Evolutionary conservation across 352 stramenopile genomes (phyloP).

Genomic region (Globisporangium polare): DNA sequence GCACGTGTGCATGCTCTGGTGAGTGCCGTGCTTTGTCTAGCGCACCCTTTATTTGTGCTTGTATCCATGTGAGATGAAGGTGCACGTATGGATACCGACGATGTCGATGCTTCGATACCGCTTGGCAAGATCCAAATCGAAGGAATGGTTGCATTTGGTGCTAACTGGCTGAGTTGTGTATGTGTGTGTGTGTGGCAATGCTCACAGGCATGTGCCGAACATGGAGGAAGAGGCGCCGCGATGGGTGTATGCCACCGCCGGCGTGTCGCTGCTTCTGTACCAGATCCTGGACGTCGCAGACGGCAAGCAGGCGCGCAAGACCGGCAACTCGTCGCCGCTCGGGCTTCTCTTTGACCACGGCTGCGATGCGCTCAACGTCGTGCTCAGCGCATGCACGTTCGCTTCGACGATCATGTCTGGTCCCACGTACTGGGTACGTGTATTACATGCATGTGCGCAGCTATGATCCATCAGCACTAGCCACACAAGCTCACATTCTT

Average conservation of each 20-base stretch:
- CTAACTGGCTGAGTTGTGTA: constrained; percentile 16
- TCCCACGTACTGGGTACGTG: constrained; percentile 69
- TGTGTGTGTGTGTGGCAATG: constrained; percentile 37
- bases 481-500: neutral
- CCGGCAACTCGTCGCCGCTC: constrained; percentile 81
- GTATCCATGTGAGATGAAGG: neutral
- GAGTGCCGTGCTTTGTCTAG: neutral
- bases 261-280: constrained; percentile 68
- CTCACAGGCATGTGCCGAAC: constrained; percentile 74
- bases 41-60: neutral
- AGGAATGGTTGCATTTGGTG: neutral
- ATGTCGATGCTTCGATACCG: neutral
- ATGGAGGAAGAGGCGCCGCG: constrained; percentile 74
- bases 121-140: neutral
- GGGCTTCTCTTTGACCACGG: constrained; percentile 84
- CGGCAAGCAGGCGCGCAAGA: constrained; percentile 85
- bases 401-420: constrained; percentile 85
- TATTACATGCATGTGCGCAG: constrained; percentile 21
- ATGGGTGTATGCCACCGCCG: constrained; percentile 70
- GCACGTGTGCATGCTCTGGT: constrained; percentile 76
- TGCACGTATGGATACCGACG: neutral
- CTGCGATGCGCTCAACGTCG: constrained; percentile 81
- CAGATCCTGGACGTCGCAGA: constrained; percentile 86
- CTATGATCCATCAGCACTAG: neutral
- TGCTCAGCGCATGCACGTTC: constrained; percentile 81